Base-by-base conservation (phyloP, 805 yeast genomes). In the Metschnikowia reukaufii region DNA sequence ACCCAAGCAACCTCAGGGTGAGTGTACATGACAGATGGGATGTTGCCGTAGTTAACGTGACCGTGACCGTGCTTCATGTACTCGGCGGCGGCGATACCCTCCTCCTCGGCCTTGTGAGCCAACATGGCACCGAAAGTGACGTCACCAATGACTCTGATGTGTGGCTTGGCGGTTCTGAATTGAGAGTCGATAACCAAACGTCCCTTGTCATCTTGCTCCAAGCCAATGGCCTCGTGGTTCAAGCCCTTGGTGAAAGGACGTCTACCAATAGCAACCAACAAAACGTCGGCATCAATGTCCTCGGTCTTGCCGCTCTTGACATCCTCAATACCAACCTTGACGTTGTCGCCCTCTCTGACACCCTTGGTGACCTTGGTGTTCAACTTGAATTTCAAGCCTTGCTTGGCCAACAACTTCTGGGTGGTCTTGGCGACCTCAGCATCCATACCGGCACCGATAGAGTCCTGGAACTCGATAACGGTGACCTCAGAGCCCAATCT, bases 1-100 rank as follows among this genome's bases (percentile, higher is more conserved):
- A 88, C 96, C 99, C 99, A 94, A 44, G 98, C 98, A 59, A 94
- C 97, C 78, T 94, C 99, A 55, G 99, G 99, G 74, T 90, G 97
- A 41, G 98, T 85, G 80, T 94, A 94, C 99, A 94, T 94, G 58
- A 94, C 99, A 30, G 97, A 83, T 57, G 99, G 99, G 60, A 94
- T 94, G 76, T 88, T 95, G 61, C 84, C 96, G 74, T 94, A 94
- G 83, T 94, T 94, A 59, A 94, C 98, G 69, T 94, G 99, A 50
- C 99, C 99, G 66, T 86, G 87, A 57, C 98, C 99, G 58, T 72
- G 72, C 78, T 89, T 89, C 69, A 94, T 82, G 77, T 82, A 88
- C 76, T 94, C 99, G 56, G 80, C 98, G 57, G 96, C 98, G 48
- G 99, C 99, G 59, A 94, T 85, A 73, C 97, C 99, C 79, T 94